Evolutionary conservation across 345 rosid species (phyloP).

Genomic region (Cochlearia excelsa): DNA sequence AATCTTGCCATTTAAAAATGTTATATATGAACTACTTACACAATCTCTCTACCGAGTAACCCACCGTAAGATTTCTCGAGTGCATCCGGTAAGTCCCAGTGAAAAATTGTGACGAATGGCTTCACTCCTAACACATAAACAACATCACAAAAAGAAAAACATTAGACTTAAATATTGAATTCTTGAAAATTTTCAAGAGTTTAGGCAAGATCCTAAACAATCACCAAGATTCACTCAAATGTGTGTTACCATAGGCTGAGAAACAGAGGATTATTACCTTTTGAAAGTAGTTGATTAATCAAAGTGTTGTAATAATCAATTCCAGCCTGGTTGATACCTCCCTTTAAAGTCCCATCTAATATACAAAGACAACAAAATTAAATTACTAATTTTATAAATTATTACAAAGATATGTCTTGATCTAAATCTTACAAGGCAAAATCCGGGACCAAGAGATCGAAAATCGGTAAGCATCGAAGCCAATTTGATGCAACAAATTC

Average conservation of each 20-base stretch:
- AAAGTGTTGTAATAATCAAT: constrained; percentile 49
- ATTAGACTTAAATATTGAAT: background rate
- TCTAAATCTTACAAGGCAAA: constrained; percentile 39
- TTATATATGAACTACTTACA: constrained; percentile 35
- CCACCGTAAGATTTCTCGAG: constrained; percentile 48
- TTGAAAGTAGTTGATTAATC: constrained; percentile 39
- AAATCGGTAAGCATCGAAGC: constrained; percentile 46
- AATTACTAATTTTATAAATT: background rate
- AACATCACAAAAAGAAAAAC: background rate
- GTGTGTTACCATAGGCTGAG: background rate
- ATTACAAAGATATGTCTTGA: background rate
- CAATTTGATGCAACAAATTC: constrained; percentile 34
- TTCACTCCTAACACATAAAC: constrained; percentile 36
- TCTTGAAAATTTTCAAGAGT: constrained; percentile 2
- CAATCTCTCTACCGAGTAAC: constrained; percentile 34
- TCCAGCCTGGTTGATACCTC: constrained; percentile 51
- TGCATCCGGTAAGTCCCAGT: constrained; percentile 48
- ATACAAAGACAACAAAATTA: background rate
- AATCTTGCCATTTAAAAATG: background rate
- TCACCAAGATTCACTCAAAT: background rate
- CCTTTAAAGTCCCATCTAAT: constrained; percentile 45
- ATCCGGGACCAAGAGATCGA: constrained; percentile 53
- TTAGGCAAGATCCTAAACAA: constrained; percentile 1
- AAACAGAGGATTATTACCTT: constrained; percentile 29
- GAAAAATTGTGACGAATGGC: constrained; percentile 45